Percentiles rank a stretch among this genome's conserved stretches.
Conservation (phyloP, 2,329 filamentous ascomycete species). For the Claviceps monticola region DNA sequence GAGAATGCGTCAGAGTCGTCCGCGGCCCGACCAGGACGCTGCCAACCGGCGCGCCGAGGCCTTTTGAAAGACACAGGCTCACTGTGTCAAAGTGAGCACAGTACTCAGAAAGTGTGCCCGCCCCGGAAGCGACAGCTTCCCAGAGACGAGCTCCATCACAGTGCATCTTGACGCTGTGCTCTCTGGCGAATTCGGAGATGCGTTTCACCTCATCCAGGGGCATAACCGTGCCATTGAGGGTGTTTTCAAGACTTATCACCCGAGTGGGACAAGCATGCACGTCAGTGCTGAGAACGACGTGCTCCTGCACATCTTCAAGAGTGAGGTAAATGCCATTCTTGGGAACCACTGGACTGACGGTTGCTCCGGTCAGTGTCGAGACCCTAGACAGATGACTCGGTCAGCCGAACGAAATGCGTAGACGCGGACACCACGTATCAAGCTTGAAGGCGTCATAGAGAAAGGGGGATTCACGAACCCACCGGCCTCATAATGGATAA, state of each 20-base stretch:
- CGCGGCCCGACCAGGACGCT: conserved; percentile 51
- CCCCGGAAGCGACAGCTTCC: conserved; percentile 63
- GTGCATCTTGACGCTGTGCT: conserved; percentile 54
- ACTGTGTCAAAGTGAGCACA: conserved; percentile 59
- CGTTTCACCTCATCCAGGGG: conserved; percentile 56
- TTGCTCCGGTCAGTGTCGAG: conserved; percentile 56
- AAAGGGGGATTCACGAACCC: conserved; percentile 27
- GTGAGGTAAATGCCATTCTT: conserved; percentile 61
- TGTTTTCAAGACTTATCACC: conserved; percentile 77
- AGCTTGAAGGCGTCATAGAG: neutral
- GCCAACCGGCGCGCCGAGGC: conserved; percentile 67
- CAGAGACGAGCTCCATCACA: conserved; percentile 70
- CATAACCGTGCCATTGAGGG: conserved; percentile 64
- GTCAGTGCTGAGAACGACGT: conserved; percentile 52
- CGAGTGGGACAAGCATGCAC: conserved; percentile 69
- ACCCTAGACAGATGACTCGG: conserved; percentile 36
- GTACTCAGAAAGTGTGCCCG: conserved; percentile 52
- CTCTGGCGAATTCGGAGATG: conserved; percentile 56
- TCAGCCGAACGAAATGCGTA: neutral
- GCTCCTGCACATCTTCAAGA: conserved; percentile 57
- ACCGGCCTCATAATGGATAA: conserved; percentile 53
- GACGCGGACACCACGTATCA: neutral
- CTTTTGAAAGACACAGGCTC: conserved; percentile 70
- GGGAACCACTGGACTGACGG: conserved; percentile 52
- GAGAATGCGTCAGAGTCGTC: conserved; percentile 23